Evolutionary conservation across 192 early-diverging fungal species (phyloP), one percentile per base, ranked within the genome.

Genomic region (Rhizophlyctis rosea): DNA sequence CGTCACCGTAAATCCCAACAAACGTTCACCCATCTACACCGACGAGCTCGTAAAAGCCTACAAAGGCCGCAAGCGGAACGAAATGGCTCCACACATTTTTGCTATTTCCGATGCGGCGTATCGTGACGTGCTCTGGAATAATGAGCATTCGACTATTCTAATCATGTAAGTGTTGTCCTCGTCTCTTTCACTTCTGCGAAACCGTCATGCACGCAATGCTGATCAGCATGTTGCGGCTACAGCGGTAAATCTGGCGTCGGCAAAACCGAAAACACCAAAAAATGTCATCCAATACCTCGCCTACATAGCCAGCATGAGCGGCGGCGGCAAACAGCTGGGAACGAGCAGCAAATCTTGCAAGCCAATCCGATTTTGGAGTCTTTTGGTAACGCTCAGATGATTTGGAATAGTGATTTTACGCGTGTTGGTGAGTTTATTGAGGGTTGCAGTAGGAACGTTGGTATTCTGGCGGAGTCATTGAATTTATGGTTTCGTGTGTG

Each of bases 261-360:
- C 54, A 99, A 99, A 76, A 99, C 97, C 16, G 97, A 99, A 80
- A 98, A 98, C 78, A 99, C 96, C 16, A 99, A 99, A 64, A 96
- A 94, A 93, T 57, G 93, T 97, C 34, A 97, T 99, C 62, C 96
- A 98, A 78, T 98, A 98, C 75, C 81, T 99, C 47, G 91, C 96
- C 0, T 82, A 92, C 2, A 89, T 95, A 52, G 92, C 95, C 11
- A 73, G 84, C 18, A 64, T 61, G 25, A 47, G 51, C 54, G 89
- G 90, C 2, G 71, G 84, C 13, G 50, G 56, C 7, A 69, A 69
- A 51, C 34, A 31, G 4, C 57, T 70, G 1, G 82, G 85, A 47
- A 74, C 73, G 95, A 98, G 71, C 84, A 87, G 53, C 91, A 94
- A 78, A 95, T 99, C 25, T 77, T 99, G 32, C 88, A 94, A 69